Conservation (phyloP, 2,329 filamentous ascomycete species). For the Tolypocladium capitatum region DNA sequence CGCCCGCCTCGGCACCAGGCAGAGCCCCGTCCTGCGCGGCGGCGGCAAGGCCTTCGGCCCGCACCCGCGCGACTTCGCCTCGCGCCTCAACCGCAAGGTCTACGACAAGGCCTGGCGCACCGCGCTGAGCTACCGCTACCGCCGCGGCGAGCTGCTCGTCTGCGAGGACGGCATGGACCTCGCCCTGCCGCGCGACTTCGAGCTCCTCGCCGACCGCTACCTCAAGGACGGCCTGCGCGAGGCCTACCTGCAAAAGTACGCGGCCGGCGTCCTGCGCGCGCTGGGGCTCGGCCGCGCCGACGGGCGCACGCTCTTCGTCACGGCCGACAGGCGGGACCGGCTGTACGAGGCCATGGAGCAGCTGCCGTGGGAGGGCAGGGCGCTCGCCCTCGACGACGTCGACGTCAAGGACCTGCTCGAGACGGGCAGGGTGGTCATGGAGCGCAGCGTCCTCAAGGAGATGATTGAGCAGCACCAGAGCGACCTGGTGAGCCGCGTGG, state of each 20-base stretch:
- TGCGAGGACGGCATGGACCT: conserved; percentile 69
- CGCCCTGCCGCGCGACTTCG: conserved; percentile 36
- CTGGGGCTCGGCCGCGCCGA: conserved; percentile 56
- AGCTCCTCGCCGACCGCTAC: conserved; percentile 24
- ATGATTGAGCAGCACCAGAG: conserved; percentile 62
- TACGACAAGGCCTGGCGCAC: conserved; percentile 95
- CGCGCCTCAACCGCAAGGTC: conserved; percentile 70
- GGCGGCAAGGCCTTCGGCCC: conserved; percentile 88
- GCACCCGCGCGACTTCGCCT: conserved; percentile 80
- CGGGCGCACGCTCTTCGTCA: conserved; percentile 67
- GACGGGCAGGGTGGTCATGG: conserved; percentile 72
- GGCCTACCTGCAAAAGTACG: conserved; percentile 47
- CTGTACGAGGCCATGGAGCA: conserved; percentile 55
- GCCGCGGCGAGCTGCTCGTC: conserved; percentile 74
- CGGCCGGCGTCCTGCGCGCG: conserved; percentile 53
- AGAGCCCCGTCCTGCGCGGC: conserved; percentile 69
- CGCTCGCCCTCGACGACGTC: conserved; percentile 61
- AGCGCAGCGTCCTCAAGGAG: conserved; percentile 63
- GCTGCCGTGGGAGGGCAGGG: conserved; percentile 52
- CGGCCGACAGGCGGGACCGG: conserved; percentile 42
- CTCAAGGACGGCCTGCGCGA: conserved; percentile 36
- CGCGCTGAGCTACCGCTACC: conserved; percentile 82
- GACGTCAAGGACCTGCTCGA: conserved; percentile 93
- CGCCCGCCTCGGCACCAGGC: conserved; percentile 68
- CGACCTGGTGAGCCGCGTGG: conserved; percentile 42